These are phyloP conservation scores for Dothideomycetidae sp. DNA, from an alignment of 2,329 filamentous ascomycete species.

Conservation along the genomic window DNA sequence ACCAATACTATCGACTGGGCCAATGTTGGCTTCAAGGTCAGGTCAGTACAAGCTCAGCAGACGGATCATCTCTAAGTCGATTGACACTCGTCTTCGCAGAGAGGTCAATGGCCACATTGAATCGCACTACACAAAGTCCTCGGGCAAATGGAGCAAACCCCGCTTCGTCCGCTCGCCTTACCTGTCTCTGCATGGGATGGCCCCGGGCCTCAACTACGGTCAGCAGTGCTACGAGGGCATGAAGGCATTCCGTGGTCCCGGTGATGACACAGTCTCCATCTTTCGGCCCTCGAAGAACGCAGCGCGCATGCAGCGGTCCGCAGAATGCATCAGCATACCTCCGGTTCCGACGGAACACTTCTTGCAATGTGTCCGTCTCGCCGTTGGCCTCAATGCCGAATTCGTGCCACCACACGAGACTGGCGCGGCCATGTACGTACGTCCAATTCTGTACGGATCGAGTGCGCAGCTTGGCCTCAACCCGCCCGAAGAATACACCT, in stretches of 20 bases:
- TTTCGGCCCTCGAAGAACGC: constrained; percentile 23
- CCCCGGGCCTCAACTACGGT: constrained; percentile 88
- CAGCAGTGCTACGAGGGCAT: constrained; percentile 94
- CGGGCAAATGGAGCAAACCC: constrained; percentile 62
- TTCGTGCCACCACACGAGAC: constrained; percentile 18
- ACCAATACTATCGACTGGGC: constrained; percentile 82
- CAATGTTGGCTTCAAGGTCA: constrained; percentile 82
- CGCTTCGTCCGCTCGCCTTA: constrained; percentile 70
- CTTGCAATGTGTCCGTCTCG: constrained; percentile 16
- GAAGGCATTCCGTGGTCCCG: constrained; percentile 6
- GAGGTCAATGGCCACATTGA: constrained; percentile 84
- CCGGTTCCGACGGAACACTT: constrained; percentile 20
- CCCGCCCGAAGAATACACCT: constrained; percentile 17
- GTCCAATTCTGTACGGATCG: constrained; percentile 23
- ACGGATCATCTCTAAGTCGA: too few species aligned
- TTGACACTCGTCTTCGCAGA: too few species aligned
- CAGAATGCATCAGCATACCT: constrained; percentile 21
- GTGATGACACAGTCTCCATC: constrained; percentile 17
- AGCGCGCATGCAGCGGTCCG: constrained; percentile 19
- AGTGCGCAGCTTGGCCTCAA: constrained; percentile 16
- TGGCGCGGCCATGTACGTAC: constrained; percentile 23
- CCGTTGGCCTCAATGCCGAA: constrained; percentile 18
- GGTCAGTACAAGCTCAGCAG: too few species aligned
- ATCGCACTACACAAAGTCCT: constrained; percentile 62
- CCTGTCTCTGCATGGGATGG: constrained; percentile 86